Percentiles rank a stretch among this genome's conserved stretches.
phyloP scores from a whole-genome alignment of 768 basidiomycete species.

The Trametes meyenii region DNA sequence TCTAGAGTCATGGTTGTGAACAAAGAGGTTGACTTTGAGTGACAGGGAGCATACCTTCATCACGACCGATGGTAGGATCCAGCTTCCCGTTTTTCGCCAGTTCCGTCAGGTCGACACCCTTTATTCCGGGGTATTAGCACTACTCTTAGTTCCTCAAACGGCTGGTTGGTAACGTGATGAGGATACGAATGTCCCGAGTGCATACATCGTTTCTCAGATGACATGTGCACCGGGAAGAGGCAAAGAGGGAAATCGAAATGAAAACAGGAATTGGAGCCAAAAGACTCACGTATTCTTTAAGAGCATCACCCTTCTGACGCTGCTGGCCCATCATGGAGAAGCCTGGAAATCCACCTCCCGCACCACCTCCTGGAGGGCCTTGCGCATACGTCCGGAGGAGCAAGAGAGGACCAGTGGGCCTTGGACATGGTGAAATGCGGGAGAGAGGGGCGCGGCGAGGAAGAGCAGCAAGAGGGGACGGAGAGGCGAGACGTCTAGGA shows the following conservation, averaged over 20 bases:
- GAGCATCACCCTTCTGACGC: slow-evolving; percentile 78
- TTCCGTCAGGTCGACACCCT: slow-evolving; percentile 86
- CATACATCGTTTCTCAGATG: neutral
- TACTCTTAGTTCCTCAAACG: neutral
- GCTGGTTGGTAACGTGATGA: too few relatives aligned
- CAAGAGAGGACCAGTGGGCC: neutral
- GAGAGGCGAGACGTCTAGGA: neutral
- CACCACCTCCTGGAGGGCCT: slow-evolving; percentile 45
- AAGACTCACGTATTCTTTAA: slow-evolving; percentile 74
- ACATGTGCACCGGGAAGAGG: neutral
- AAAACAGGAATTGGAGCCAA: too few relatives aligned
- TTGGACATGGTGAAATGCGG: slow-evolving; percentile 15
- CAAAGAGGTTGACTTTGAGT: neutral
- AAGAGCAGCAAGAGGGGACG: slow-evolving; percentile 13
- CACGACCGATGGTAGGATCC: slow-evolving; percentile 88
- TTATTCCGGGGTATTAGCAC: neutral
- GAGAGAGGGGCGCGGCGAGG: slow-evolving; percentile 20
- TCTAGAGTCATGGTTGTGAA: slow-evolving; percentile 43
- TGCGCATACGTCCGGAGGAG: slow-evolving; percentile 48
- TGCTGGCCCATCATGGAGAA: slow-evolving; percentile 60
- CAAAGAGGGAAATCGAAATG: neutral
- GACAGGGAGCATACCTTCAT: slow-evolving; percentile 58
- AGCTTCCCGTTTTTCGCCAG: slow-evolving; percentile 83
- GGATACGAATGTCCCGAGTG: neutral
- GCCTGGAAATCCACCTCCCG: slow-evolving; percentile 58